phyloP scores from a whole-genome alignment of 768 basidiomycete genomes.

The Tylopilus intermedius region DNA sequence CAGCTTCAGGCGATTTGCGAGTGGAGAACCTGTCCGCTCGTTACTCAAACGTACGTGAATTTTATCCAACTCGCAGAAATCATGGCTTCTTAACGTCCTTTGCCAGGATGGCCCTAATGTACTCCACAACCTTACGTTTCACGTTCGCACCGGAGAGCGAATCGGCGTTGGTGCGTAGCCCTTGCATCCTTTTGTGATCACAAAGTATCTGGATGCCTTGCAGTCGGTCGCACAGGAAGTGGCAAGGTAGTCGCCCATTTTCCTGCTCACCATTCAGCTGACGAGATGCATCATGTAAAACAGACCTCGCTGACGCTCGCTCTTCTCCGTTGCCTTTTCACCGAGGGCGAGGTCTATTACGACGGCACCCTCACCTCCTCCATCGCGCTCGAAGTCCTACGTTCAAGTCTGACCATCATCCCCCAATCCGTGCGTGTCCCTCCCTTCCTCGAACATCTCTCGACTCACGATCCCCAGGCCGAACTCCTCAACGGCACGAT shows the following conservation, averaged over 20 bases:
- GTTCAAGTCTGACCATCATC: constrained; percentile 46
- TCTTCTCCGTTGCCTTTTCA: not conserved
- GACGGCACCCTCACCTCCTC: not conserved
- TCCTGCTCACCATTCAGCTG: not conserved
- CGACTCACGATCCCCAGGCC: constrained; percentile 14
- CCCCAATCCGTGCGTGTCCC: constrained; percentile 30
- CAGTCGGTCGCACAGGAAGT: not conserved
- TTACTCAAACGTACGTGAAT: not conserved
- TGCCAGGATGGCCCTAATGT: not conserved
- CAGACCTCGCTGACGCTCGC: not conserved
- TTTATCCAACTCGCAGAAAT: not conserved
- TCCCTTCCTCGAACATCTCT: not conserved
- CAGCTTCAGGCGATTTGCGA: not conserved
- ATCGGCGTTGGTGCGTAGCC: not conserved
- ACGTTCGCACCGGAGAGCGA: not conserved
- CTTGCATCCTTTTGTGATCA: not conserved
- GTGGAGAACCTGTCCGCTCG: not conserved
- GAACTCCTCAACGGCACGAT: constrained; percentile 42
- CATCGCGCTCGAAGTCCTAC: not conserved
- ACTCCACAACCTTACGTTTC: not conserved
- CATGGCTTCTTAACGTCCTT: not conserved
- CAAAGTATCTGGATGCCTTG: not conserved
- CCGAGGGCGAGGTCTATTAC: not conserved
- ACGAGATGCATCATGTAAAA: not conserved
- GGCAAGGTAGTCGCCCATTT: not conserved